phyloP scores from a whole-genome alignment of 768 basidiomycete species.

The Tephrocybe sp. region DNA sequence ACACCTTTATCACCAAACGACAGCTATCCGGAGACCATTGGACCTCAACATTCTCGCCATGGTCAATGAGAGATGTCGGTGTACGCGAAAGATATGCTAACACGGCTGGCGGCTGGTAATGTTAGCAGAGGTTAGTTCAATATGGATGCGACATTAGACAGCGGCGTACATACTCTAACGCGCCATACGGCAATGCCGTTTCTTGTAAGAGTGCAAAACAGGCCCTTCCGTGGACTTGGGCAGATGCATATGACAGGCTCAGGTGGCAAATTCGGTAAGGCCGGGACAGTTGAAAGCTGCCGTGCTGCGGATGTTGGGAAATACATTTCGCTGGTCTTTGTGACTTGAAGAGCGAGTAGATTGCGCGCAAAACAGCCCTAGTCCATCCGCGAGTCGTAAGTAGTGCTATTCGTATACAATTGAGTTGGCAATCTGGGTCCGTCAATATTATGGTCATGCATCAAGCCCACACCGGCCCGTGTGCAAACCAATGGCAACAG shows the following conservation, averaged over 20 bases:
- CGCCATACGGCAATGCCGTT: conserved; percentile 78
- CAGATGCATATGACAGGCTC: conserved; percentile 58
- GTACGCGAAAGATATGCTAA: conserved; percentile 76
- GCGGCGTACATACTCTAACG: conserved; percentile 59
- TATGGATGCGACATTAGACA: neutral
- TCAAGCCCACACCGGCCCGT: neutral
- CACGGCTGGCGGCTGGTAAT: conserved; percentile 62
- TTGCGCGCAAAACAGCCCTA: neutral
- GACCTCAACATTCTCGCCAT: conserved; percentile 74
- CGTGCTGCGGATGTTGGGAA: conserved; percentile 80
- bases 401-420: too few species aligned
- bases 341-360: neutral
- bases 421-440: too few species aligned
- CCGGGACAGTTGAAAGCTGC: conserved; percentile 67
- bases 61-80: conserved; percentile 70
- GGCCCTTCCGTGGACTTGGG: conserved; percentile 70
- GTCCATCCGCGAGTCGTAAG: too few species aligned
- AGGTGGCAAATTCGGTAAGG: conserved; percentile 58
- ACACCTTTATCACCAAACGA: conserved; percentile 76
- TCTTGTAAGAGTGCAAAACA: conserved; percentile 75
- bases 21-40: conserved; percentile 85
- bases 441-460: too few species aligned
- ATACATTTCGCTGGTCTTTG: conserved; percentile 52
- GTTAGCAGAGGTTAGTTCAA: conserved; percentile 3
- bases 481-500: too few species aligned